Evolutionary conservation across 2,329 filamentous ascomycete genomes (phyloP), one percentile per base, ranked within the genome.

Genomic region (Fusarium protoensiforme): DNA sequence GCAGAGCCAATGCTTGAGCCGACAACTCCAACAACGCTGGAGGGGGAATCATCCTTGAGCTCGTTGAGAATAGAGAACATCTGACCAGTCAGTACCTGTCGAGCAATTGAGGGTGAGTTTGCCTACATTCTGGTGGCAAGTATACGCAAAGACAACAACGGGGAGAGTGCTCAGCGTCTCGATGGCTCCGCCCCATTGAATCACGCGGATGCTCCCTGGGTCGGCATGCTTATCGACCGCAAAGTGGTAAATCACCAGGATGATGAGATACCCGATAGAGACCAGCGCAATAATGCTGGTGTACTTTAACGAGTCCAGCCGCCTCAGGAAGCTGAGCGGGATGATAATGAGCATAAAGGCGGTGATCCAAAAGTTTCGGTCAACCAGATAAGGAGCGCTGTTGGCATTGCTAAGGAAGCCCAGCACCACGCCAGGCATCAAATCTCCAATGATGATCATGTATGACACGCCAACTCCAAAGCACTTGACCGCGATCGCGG

Each of bases 21-120:
- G 14, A 98, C 91, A 10, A 99, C 95, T 18, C 90, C 89, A 1
- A 94, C 92, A 9, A 96, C 92, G 71, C 92, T 86, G 20, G 81
- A 83, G 22, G 94, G 94, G 4, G 93, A 93, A 82, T 95, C 94
- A 80, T 98, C 92, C 67, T 90, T 88, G 75, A 99, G 94, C 83
- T 99, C 96, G 78, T 99, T 99, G 51, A 99, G 85, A 74, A 99
- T 97, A 13, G 96, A 98, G 81, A 99, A 99, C 96, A 99, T 99
- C 94, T 96, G 75, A 33, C 1, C 16, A 10, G 24, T 64, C 64
- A 77, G 61, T 65, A 22, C 33, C 22, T 38, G 22, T 22, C 43
- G 18, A 43, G 8, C 16, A 18, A 18, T 14, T 6, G 33, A 29
- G 8, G 27, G 6, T 11, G 7, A 35, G 18, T 38, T 58, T 22